Evolutionary conservation across 257 asterid genomes (phyloP), one percentile per base, ranked within the genome.

Genomic region (Capsicum rhomboideum): DNA sequence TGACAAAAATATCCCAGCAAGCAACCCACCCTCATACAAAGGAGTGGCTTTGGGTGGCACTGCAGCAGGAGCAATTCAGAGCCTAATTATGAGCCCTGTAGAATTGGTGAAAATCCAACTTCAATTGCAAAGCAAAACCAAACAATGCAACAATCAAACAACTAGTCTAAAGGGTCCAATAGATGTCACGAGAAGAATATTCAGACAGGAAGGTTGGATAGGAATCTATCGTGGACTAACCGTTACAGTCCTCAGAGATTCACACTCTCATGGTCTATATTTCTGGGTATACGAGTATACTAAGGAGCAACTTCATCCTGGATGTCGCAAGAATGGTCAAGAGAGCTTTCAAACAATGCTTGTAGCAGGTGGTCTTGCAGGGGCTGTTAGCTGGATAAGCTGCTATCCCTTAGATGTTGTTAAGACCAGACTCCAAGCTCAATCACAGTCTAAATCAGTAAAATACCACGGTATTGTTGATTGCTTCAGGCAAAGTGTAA

Each of bases 91-190:
- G 28, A 90, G 93, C 89, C 97, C 98, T 0, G 92, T 95, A 10
- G 99, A 95, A 85, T 90, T 93, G n/a, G 84, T 94, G 34, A 95
- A 95, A 89, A 95, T 95, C 83, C 96, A 92, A 18, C 89, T 95
- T 5, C 99, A 95, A 18, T 79, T 93, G 49, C 94, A 90, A 83
- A 85, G 50, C 28, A 87, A 66, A 71, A 42, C 84, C 82, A 55
- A 67, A 7, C 49, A 18, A 6, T 71, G 29, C 31, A 78, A 82
- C 49, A 13, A 34, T 84, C 86, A 79, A 83, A 23, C 89, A 10
- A 42, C 68, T 28, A 55, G 13, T 79, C 86, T 82, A 56, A 86
- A 31, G 55, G 97, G 99, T 14, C 96, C 96, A 34, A 1, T 84
- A 23, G 87, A 88, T 12, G 84, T 93, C 26, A 90, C 93, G 0